These are phyloP conservation scores for Colletotrichum paranaense DNA, from an alignment of 2,329 filamentous ascomycete genomes.

Conservation along the genomic window DNA sequence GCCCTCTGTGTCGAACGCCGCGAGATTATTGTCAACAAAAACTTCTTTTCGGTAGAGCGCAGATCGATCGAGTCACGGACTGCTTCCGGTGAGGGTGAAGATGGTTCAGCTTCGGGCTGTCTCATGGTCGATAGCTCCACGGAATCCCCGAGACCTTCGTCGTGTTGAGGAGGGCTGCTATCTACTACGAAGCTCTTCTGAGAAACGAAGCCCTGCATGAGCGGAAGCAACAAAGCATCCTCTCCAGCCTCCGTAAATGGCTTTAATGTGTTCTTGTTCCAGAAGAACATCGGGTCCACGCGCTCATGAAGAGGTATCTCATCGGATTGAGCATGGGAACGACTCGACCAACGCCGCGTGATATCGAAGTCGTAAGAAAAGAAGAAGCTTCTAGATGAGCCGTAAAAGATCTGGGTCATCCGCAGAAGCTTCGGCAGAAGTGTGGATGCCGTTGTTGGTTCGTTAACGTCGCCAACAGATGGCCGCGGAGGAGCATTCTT, in stretches of 20 bases:
- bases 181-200: conserved; percentile 85
- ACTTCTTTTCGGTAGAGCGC: conserved; percentile 64
- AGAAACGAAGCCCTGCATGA: conserved; percentile 95
- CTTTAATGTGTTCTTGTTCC: conserved; percentile 82
- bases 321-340: conserved; percentile 52
- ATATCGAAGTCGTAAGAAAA: conserved; percentile 96
- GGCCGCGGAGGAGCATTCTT: conserved; percentile 40
- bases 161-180: conserved; percentile 65
- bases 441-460: conserved; percentile 46
- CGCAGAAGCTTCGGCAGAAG: conserved; percentile 87
- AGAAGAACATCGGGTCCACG: conserved; percentile 87
- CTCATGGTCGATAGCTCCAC: conserved; percentile 57
- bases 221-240: conserved; percentile 77
- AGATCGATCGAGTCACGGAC: conserved; percentile 51
- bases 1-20: conserved; percentile 87
- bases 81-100: conserved; percentile 41
- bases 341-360: conserved; percentile 71
- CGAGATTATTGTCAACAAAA: conserved; percentile 91
- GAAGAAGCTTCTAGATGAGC: conserved; percentile 86
- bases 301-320: conserved; percentile 75
- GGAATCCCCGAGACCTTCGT: conserved; percentile 57
- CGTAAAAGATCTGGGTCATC: conserved; percentile 86
- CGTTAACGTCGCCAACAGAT: conserved; percentile 55
- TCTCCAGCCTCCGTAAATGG: conserved; percentile 82
- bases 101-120: conserved; percentile 41